Conservation (phyloP, 768 basidiomycete species). For the Serendipita vermifera region DNA sequence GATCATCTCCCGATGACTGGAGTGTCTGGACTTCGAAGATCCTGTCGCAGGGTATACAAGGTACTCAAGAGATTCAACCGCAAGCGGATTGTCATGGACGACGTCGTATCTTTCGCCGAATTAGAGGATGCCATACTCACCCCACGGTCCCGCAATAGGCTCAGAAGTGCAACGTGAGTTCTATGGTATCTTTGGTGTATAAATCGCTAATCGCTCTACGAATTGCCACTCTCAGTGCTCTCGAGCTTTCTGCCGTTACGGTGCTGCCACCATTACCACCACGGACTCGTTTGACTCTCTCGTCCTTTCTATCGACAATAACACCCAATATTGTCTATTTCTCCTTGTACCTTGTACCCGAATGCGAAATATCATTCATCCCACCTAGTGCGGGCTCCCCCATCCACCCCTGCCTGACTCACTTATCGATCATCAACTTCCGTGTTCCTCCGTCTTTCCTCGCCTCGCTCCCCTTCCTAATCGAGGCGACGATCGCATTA, state of each 20-base stretch:
- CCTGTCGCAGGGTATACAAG: background rate
- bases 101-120: conserved; percentile 8
- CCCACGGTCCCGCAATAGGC: background rate
- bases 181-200: no score
- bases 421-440: conserved; percentile 8
- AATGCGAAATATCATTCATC: conserved; percentile 6
- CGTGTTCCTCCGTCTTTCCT: conserved; percentile 6
- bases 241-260: conserved; percentile 6
- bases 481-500: background rate
- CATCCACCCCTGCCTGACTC: background rate
- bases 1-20: background rate
- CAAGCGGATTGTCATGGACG: conserved; percentile 1
- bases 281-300: conserved; percentile 6
- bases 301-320: conserved; percentile 2
- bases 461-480: background rate
- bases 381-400: background rate
- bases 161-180: background rate
- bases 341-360: conserved; percentile 4
- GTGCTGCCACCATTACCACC: conserved; percentile 4
- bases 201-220: no score
- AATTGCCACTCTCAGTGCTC: background rate
- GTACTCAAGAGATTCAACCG: conserved; percentile 1
- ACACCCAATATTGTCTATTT: background rate
- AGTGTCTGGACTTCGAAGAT: background rate
- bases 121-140: background rate